Conservation (phyloP, 2,329 filamentous ascomycete species). For the Aschersonia sp. region DNA sequence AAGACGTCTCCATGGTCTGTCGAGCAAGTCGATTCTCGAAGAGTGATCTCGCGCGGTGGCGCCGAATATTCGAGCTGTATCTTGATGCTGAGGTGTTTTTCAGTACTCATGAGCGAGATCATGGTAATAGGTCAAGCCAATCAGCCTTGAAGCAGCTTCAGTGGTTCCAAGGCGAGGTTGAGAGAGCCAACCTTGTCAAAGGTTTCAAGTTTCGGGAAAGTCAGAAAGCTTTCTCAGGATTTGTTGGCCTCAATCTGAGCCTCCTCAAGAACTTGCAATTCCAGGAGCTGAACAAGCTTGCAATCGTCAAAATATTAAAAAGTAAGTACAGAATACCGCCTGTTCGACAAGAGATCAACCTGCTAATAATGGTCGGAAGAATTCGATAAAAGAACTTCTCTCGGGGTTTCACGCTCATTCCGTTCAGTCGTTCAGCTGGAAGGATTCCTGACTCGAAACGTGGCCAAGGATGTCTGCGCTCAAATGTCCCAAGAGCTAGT, state of each 20-base stretch:
- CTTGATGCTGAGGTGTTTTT: constrained; percentile 72
- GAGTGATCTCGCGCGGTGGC: constrained; percentile 61
- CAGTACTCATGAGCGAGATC: constrained; percentile 57
- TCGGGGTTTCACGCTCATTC: constrained; percentile 52
- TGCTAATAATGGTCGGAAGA: constrained; percentile 28
- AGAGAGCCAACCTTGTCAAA: constrained; percentile 40
- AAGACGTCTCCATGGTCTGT: constrained; percentile 48
- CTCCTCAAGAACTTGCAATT: constrained; percentile 73
- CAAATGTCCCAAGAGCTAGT: constrained; percentile 61
- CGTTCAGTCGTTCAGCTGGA: constrained; percentile 43
- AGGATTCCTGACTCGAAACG: constrained; percentile 46
- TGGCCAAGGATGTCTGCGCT: constrained; percentile 63
- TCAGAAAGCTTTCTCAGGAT: constrained; percentile 47
- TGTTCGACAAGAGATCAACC: background rate
- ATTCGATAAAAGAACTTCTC: constrained; percentile 73
- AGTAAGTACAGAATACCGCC: constrained; percentile 33
- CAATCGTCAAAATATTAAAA: constrained; percentile 73
- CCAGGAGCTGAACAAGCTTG: constrained; percentile 68
- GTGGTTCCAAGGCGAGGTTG: constrained; percentile 57
- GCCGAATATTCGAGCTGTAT: constrained; percentile 70
- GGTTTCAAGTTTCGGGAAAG: constrained; percentile 55
- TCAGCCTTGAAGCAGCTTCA: constrained; percentile 54
- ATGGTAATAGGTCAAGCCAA: constrained; percentile 49
- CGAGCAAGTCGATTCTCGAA: constrained; percentile 47
- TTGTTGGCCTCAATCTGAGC: constrained; percentile 57